Conservation (phyloP, 805 yeast genomes). For the Saccharomycopsis javanensis region DNA sequence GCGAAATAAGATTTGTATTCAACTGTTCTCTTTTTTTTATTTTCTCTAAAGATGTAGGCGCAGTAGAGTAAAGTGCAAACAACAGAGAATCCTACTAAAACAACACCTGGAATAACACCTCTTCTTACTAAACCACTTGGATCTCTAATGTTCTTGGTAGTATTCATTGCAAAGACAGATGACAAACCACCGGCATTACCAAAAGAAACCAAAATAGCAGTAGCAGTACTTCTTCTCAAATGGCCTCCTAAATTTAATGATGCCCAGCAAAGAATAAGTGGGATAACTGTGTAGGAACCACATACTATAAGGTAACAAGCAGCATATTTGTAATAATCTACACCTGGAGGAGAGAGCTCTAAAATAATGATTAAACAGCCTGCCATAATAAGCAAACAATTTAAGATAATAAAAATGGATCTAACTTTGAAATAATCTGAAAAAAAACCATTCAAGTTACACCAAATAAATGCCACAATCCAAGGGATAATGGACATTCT, state of each 20-base stretch:
- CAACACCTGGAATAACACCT: slow-evolving; percentile 44
- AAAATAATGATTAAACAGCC: slow-evolving; percentile 32
- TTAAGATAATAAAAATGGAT: slow-evolving; percentile 22
- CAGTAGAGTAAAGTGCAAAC: slow-evolving; percentile 29
- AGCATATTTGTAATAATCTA: slow-evolving; percentile 38
- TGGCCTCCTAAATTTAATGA: slow-evolving; percentile 57
- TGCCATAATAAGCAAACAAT: slow-evolving; percentile 32
- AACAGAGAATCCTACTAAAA: slow-evolving; percentile 36
- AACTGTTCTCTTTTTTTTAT: slow-evolving; percentile 22
- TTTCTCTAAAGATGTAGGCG: slow-evolving; percentile 25
- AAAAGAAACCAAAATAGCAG: slow-evolving; percentile 56
- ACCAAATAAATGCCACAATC: slow-evolving; percentile 50
- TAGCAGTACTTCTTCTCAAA: slow-evolving; percentile 45
- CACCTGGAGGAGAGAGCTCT: slow-evolving; percentile 35
- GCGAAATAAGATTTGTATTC: slow-evolving; percentile 12
- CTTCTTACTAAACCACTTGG: slow-evolving; percentile 22
- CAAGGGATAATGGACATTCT: slow-evolving; percentile 64
- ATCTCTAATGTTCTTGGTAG: slow-evolving; percentile 14
- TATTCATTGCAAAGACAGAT: slow-evolving; percentile 31
- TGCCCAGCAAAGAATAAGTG: slow-evolving; percentile 56
- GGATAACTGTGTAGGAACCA: slow-evolving; percentile 58
- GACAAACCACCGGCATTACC: slow-evolving; percentile 54
- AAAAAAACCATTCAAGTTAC: slow-evolving; percentile 39
- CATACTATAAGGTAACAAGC: slow-evolving; percentile 51
- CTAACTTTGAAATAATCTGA: slow-evolving; percentile 39